These are phyloP conservation scores for Pseudomonodictys pantanalensis DNA, from an alignment of 495 filamentous ascomycete species.

Conservation along the genomic window DNA sequence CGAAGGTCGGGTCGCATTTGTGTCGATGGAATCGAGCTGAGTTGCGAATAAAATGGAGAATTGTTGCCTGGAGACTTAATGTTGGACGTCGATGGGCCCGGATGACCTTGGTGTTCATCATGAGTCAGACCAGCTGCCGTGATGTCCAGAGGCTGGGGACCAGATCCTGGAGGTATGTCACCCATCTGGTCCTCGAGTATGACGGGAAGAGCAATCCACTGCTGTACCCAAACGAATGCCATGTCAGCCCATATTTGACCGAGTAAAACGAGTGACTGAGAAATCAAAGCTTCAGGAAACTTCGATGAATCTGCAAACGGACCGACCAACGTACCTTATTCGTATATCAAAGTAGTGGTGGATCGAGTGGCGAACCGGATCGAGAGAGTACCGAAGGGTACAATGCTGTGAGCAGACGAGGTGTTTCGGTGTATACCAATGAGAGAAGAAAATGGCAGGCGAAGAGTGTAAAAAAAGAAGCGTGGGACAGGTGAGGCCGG, in stretches of 20 bases:
- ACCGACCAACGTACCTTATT: conserved; percentile 29
- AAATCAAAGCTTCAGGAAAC: not conserved
- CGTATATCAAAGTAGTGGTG: conserved; percentile 30
- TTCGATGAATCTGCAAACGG: not conserved
- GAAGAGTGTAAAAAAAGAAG: conserved; percentile 30
- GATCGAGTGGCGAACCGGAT: conserved; percentile 31
- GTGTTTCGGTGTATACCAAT: conserved; percentile 28
- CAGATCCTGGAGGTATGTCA: conserved; percentile 32
- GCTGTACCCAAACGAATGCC: conserved; percentile 47
- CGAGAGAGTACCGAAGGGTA: conserved; percentile 20
- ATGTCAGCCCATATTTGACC: conserved; percentile 40
- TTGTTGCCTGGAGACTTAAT: conserved; percentile 17
- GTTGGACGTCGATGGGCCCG: conserved; percentile 3
- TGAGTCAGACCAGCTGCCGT: conserved; percentile 24
- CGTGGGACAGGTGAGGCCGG: conserved; percentile 7
- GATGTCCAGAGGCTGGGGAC: conserved; percentile 27
- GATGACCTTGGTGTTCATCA: conserved; percentile 28
- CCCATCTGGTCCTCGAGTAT: conserved; percentile 46
- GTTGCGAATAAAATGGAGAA: conserved; percentile 36
- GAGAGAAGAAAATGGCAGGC: conserved; percentile 5
- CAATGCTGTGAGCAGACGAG: conserved; percentile 9
- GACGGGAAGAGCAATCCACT: conserved; percentile 46
- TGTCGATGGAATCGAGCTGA: conserved; percentile 27
- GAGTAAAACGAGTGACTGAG: conserved; percentile 10
- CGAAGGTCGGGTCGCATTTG: conserved; percentile 30